These are phyloP conservation scores for Gypsophila paniculata DNA, from an alignment of 179 eudicot species.

Conservation along the genomic window DNA sequence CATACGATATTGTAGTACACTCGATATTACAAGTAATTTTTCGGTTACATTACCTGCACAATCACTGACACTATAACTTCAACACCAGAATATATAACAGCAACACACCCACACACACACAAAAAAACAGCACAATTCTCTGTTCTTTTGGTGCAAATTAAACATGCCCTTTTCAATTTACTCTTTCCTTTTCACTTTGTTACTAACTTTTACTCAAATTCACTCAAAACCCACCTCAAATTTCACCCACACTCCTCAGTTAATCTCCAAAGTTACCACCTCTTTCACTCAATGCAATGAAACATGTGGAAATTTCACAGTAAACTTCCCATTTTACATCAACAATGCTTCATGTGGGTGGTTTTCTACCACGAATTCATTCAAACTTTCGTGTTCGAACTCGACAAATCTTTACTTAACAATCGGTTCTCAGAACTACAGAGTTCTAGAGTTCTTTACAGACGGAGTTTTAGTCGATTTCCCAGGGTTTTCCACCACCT, in stretches of 20 bases:
- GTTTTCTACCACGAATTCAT: constrained; percentile 31
- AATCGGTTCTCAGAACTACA: constrained; percentile 41
- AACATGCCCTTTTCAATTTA: constrained; percentile 25
- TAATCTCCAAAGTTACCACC: constrained; percentile 15
- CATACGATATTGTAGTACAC: no score
- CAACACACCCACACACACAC: neutral
- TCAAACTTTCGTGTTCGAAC: constrained; percentile 50
- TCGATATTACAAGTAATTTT: no score
- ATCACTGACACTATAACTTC: neutral
- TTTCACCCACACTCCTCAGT: constrained; percentile 8
- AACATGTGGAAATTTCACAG: constrained; percentile 35
- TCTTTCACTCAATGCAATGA: constrained; percentile 33
- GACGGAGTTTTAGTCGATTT: constrained; percentile 63
- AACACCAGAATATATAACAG: neutral
- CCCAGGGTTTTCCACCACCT: constrained; percentile 40
- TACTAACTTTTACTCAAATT: constrained; percentile 19
- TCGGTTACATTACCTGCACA: no score
- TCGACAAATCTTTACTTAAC: constrained; percentile 45
- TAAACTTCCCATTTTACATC: constrained; percentile 39
- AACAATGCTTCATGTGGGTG: constrained; percentile 34
- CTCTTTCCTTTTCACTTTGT: constrained; percentile 16
- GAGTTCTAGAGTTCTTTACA: constrained; percentile 51
- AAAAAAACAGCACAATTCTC: neutral
- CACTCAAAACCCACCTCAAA: constrained; percentile 25
- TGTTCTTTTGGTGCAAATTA: constrained; percentile 16